Evolutionary conservation across 257 asterid genomes (phyloP).

Genomic region (Craterostigma plantagineum): DNA sequence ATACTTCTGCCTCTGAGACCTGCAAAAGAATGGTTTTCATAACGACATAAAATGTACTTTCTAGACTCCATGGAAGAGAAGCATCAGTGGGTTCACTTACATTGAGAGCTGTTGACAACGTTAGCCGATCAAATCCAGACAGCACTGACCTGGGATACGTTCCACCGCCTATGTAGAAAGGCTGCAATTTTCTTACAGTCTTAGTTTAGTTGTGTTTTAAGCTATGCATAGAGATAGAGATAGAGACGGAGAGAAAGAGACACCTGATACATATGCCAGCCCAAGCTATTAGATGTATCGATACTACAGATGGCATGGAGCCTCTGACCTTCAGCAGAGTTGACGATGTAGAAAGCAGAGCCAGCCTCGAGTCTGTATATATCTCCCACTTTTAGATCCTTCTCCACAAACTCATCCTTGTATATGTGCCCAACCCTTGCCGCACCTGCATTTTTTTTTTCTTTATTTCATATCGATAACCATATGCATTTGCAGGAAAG

Average conservation of each 20-base stretch:
- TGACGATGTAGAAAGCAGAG: slow-evolving; percentile 58
- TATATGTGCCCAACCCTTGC: slow-evolving; percentile 61
- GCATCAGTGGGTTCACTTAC: slow-evolving; percentile 19
- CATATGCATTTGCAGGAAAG: neutral
- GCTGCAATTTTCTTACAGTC: slow-evolving; percentile 18
- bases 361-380: slow-evolving; percentile 58
- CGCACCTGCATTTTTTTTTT: slow-evolving; percentile 31
- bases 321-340: slow-evolving; percentile 43
- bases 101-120: slow-evolving; percentile 59
- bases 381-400: slow-evolving; percentile 44
- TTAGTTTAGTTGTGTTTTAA: neutral
- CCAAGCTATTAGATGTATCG: slow-evolving; percentile 32
- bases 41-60: neutral
- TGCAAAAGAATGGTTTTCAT: slow-evolving; percentile 5
- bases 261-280: slow-evolving; percentile 46
- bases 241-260: too few species aligned
- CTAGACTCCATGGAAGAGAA: neutral
- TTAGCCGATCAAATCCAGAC: slow-evolving; percentile 51
- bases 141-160: slow-evolving; percentile 52
- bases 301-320: slow-evolving; percentile 67
- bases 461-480: neutral
- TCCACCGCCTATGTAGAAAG: slow-evolving; percentile 83
- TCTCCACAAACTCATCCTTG: slow-evolving; percentile 62
- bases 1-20: slow-evolving; percentile 36
- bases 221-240: too few species aligned